Percentiles rank a stretch among this genome's conserved stretches.
Conservation (phyloP, 176 grass and related monocot genomes). For the Oryza meridionalis region DNA sequence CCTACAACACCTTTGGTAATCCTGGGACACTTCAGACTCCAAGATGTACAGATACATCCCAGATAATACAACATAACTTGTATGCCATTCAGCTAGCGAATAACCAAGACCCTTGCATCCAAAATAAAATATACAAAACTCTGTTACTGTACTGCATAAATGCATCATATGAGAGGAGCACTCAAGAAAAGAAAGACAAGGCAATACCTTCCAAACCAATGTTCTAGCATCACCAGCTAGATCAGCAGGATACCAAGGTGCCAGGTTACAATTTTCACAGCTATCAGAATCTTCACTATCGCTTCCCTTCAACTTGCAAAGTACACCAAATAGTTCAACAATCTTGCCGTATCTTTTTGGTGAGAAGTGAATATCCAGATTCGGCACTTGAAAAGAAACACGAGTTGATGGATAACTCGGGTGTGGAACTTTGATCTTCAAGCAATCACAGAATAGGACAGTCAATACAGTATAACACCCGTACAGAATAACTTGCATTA, state of each 20-base stretch:
- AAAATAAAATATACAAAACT: constrained; percentile 37
- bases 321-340: constrained; percentile 69
- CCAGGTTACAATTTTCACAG: constrained; percentile 44
- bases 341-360: constrained; percentile 87
- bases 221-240: constrained; percentile 83
- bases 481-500: constrained; percentile 18
- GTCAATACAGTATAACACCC: constrained; percentile 23
- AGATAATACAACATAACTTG: constrained; percentile 87
- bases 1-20: constrained; percentile 87
- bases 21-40: constrained; percentile 75
- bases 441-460: constrained; percentile 26
- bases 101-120: constrained; percentile 74
- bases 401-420: constrained; percentile 88
- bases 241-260: constrained; percentile 92
- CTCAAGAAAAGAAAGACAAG: constrained; percentile 19
- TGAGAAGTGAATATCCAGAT: constrained; percentile 90
- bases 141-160: constrained; percentile 18
- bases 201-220: constrained; percentile 94
- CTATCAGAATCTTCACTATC: constrained; percentile 52
- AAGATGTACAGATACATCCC: constrained; percentile 94
- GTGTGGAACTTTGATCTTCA: constrained; percentile 95
- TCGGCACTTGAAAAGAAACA: constrained; percentile 97
- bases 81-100: constrained; percentile 92
- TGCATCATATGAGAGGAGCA: constrained; percentile 5
- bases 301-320: constrained; percentile 59